phyloP scores from a whole-genome alignment of 257 asterid genomes.

The Solanum appendiculatum region DNA sequence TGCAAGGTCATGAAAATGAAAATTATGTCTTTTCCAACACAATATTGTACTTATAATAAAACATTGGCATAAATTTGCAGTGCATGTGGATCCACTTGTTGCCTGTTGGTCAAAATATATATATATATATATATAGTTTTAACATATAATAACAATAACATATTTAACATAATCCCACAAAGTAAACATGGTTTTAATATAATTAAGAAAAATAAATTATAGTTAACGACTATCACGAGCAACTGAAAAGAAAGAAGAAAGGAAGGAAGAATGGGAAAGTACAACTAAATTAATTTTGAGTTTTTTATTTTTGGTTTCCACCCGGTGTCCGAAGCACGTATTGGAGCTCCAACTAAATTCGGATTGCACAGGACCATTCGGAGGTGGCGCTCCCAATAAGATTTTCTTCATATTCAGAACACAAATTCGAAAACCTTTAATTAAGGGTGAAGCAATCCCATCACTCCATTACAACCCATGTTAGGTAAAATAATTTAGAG shows the following conservation, averaged over 20 bases:
- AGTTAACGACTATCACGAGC: not conserved
- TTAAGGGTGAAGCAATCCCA: too few relatives aligned
- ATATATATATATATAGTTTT: not conserved
- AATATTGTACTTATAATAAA: not conserved
- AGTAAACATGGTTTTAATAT: not conserved
- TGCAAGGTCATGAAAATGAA: not conserved
- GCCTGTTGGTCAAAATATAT: not conserved
- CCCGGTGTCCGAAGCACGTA: too few relatives aligned
- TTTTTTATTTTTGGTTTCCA: too few relatives aligned
- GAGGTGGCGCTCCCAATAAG: too few relatives aligned
- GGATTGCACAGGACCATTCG: too few relatives aligned
- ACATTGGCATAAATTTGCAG: not conserved
- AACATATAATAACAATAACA: too few relatives aligned
- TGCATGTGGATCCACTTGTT: not conserved
- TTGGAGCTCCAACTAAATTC: too few relatives aligned
- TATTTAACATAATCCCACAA: too few relatives aligned
- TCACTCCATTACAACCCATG: too few relatives aligned
- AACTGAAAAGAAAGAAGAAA: not conserved
- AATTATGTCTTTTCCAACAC: not conserved
- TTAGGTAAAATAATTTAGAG: too few relatives aligned
- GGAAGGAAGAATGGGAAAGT: not conserved
- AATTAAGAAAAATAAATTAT: not conserved
- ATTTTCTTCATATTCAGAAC: too few relatives aligned
- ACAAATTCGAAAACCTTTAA: too few relatives aligned
- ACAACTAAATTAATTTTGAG: not conserved